Evolutionary conservation across 805 yeast species (phyloP), one percentile per base, ranked within the genome.

Genomic region (Barnettozyma californica): DNA sequence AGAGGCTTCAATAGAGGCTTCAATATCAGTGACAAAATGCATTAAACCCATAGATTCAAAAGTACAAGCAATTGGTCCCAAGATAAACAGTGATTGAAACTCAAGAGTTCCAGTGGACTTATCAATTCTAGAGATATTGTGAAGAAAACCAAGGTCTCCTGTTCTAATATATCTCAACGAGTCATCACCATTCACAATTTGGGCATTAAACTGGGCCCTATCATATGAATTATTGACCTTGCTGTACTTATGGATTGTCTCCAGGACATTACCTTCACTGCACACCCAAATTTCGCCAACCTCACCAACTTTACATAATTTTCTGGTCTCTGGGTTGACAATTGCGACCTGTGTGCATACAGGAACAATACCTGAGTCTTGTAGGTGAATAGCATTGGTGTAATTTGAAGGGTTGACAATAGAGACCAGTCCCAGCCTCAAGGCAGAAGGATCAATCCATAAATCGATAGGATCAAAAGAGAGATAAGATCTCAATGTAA

Each of bases 201-300:
- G 76, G 14, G 90, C 92, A 21, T 69, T 66, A 55, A 87, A 80
- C 54, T 86, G 86, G 9, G 57, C 52, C 31, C 59, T 60, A 19
- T 54, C 58, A 49, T 51, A 59, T 7, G 57, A 43, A 10, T 39
- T 47, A 9, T 29, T 43, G 19, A 71, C 70, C 10, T 69, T 64
- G 6, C 71, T 72, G 54, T 83, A 78, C 11, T 69, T 66, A 52
- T 82, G 86, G 9, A 74, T 70, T 1, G 73, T 74, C 1, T 80
- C 71, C 26, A 73, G 71, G 26, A 81, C 84, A 56, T 85, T 90
- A 1, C 92, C 95, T 54, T 89, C 96, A 1, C 96, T 86, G 53
- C 87, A 80, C 2, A 92, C 95, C 98, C 98, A 94, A 36, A 94
- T 89, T 67, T 94, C 99, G 31, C 99, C 99, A 64, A 80, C 82